A percentile compares a stretch with the other conserved stretches of the same genome.
Conservation (phyloP, 257 asterid genomes). For the Solanum sitiens region DNA sequence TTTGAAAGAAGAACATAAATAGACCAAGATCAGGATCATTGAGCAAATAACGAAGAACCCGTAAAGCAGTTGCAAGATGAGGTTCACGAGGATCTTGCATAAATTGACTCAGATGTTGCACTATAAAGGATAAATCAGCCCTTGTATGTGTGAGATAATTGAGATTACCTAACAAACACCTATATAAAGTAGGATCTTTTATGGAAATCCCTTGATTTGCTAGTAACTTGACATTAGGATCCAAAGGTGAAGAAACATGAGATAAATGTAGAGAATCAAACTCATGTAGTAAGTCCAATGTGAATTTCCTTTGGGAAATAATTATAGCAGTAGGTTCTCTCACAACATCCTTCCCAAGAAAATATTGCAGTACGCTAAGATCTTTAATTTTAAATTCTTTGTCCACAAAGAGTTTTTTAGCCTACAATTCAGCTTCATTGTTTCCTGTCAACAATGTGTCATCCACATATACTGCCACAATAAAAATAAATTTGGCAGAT, state of each 20-base stretch:
- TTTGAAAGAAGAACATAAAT: too few relatives aligned
- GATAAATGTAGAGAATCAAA: too few relatives aligned
- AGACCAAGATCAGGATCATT: neutral
- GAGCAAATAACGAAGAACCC: neutral
- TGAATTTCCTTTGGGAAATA: neutral
- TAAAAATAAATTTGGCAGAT: neutral
- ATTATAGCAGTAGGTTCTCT: neutral
- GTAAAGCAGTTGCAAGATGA: neutral
- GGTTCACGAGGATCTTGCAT: neutral
- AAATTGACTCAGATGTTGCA: neutral
- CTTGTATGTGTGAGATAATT: neutral
- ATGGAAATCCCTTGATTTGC: too few relatives aligned
- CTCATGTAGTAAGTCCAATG: neutral
- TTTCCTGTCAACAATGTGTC: neutral
- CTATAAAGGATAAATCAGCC: neutral
- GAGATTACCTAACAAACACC: neutral
- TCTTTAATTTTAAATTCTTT: neutral
- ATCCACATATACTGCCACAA: neutral
- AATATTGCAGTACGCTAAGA: neutral
- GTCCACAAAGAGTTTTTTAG: neutral
- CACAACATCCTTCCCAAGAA: neutral
- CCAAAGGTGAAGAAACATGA: too few relatives aligned
- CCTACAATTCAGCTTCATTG: neutral
- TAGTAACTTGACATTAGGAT: too few relatives aligned
- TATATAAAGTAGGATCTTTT: too few relatives aligned